Evolutionary conservation across 2,329 filamentous ascomycete species (phyloP), one percentile per base, ranked within the genome.

Genomic region (Talaromyces sp.): DNA sequence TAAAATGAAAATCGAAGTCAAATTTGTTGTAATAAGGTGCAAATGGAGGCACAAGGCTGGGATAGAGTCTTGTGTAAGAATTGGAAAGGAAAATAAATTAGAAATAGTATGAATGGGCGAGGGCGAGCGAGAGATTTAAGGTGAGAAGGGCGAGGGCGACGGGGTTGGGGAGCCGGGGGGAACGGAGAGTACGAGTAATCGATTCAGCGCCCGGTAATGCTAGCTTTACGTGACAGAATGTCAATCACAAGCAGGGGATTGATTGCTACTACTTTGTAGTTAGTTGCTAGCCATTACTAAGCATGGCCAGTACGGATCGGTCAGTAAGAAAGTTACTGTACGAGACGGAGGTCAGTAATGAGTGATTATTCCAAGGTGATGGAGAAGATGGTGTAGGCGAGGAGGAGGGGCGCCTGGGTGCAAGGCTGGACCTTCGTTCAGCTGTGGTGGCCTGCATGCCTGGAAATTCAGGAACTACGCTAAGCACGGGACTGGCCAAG

Each of bases 141-240:
- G 15, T 50, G 57, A 41, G 45, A 45, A 31, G 50, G 11, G 41
- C 17, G 17, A 49, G 58, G 19, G 47, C 41, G 58, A 31, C 62
- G 61, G 62, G 61, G 63, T 50, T 64, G 62, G 62, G 54, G 62
- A 45, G 59, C 52, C 31, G 62, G 56, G 35, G 33, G n/a, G 62
- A 7, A 31, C 17, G 22, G 61, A 45, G 49, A 58, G 27, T 50
- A 50, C 25, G 63, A 41, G 57, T 50, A 56, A 56, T 56, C 19
- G 50, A 35, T 54, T 35, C 50, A 19, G 31, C 27, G 50, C 45
- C 49, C 49, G 49, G 49, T 52, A 52, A 52, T 33, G 15, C n/a
- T 50, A 27, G 22, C n/a, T 47, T 22, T 54, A 54, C 52, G 52
- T 56, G 52, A 56, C 52, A 56, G 52, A 56, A 56, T 56, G 52